phyloP scores from a whole-genome alignment of 1,284 basidiomycete genomes.

The Thecaphora thlaspeos region DNA sequence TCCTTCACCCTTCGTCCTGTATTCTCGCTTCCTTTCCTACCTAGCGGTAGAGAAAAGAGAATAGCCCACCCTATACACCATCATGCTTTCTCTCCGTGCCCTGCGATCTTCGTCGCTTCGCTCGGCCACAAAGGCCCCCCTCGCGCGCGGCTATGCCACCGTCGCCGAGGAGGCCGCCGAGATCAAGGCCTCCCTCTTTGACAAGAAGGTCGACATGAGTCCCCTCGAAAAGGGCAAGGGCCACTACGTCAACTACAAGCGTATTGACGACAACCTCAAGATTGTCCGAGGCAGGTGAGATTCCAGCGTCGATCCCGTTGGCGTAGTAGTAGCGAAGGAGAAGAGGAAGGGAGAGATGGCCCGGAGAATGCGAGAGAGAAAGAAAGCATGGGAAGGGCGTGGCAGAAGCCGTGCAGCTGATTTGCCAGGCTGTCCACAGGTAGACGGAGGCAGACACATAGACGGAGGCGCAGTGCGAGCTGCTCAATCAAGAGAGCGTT shows the following conservation, averaged over 20 bases:
- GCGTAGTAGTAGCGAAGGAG: no score
- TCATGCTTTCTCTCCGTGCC: slow-evolving; percentile 45
- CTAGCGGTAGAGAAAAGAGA: slow-evolving; percentile 29
- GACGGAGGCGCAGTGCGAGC: no score
- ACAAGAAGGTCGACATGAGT: slow-evolving; percentile 57
- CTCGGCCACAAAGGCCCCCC: slow-evolving; percentile 35
- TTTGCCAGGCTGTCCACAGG: no score
- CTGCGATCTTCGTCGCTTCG: slow-evolving; percentile 35
- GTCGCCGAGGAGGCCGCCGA: slow-evolving; percentile 53
- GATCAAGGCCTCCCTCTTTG: slow-evolving; percentile 45
- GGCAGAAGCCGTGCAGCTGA: no score
- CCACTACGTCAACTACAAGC: slow-evolving; percentile 57
- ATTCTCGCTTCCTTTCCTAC: slow-evolving; percentile 5
- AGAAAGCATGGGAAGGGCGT: no score
- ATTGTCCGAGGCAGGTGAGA: slow-evolving; percentile 54
- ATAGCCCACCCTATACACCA: slow-evolving; percentile 21
- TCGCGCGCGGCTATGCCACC: slow-evolving; percentile 52
- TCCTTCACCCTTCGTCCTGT: slow-evolving; percentile 2
- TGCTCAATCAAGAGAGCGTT: no score
- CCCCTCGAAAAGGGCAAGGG: slow-evolving; percentile 55
- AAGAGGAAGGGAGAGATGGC: no score
- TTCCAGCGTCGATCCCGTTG: no score
- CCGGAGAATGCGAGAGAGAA: no score
- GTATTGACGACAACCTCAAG: slow-evolving; percentile 56
- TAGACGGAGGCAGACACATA: no score